These are phyloP conservation scores for Chionographis japonica DNA, from an alignment of 106 monocot species.

Conservation along the genomic window DNA sequence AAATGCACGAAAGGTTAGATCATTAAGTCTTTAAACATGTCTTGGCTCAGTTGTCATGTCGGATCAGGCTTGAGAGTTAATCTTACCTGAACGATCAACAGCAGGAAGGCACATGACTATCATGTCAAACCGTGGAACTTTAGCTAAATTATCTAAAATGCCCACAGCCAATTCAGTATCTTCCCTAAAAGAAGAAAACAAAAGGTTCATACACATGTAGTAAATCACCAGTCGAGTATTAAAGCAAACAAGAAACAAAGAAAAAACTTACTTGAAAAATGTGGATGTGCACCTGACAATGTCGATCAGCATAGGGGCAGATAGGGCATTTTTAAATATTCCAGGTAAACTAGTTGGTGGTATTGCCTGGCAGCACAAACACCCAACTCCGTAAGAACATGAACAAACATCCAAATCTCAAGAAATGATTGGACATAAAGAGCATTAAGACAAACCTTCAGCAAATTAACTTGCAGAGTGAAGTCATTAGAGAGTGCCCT, in stretches of 20 bases:
- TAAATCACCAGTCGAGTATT: not conserved
- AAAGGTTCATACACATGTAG: not conserved
- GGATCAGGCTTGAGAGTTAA: not conserved
- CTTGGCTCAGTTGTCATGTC: no score
- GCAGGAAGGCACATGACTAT: constrained; percentile 80
- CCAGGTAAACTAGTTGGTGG: constrained; percentile 67
- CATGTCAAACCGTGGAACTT: constrained; percentile 91
- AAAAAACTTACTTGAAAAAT: constrained; percentile 56
- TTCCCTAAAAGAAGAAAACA: constrained; percentile 42
- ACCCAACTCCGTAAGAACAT: not conserved
- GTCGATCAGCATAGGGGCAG: constrained; percentile 74
- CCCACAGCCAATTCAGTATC: constrained; percentile 65
- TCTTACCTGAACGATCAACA: constrained; percentile 60
- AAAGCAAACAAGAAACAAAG: not conserved
- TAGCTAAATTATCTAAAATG: constrained; percentile 72
- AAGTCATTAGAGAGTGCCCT: constrained; percentile 66
- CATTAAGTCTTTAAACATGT: no score
- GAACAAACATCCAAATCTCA: not conserved
- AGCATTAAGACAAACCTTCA: constrained; percentile 54
- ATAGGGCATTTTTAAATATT: constrained; percentile 91
- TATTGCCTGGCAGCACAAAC: constrained; percentile 46
- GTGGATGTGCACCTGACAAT: constrained; percentile 72
- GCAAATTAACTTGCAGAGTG: constrained; percentile 44
- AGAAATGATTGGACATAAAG: not conserved
- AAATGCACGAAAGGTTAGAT: no score